Evolutionary conservation across 2,329 filamentous ascomycete species (phyloP).

Genomic region (Fusarium bulbicola): DNA sequence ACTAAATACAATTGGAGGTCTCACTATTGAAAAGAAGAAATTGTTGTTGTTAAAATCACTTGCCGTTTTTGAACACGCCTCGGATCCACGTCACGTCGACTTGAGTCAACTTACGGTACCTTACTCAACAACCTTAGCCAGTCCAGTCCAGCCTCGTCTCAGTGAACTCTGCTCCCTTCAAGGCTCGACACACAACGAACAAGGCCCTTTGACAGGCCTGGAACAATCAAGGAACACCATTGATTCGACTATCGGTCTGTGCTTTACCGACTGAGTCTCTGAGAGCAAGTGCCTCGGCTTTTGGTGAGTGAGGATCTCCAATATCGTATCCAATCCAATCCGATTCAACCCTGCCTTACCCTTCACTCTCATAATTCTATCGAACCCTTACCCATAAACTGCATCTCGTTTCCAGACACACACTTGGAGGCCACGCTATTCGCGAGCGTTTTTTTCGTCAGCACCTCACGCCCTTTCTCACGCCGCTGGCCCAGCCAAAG

Average conservation of each 20-base stretch:
- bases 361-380: slow-evolving; percentile 21
- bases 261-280: slow-evolving; percentile 3
- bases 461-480: slow-evolving; percentile 15
- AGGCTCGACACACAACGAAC: slow-evolving; percentile 6
- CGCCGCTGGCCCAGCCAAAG: slow-evolving; percentile 6
- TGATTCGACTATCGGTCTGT: slow-evolving; percentile 10
- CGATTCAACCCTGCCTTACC: slow-evolving; percentile 9
- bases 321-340: slow-evolving; percentile 22
- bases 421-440: slow-evolving; percentile 5
- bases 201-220: background rate
- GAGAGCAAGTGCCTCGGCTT: slow-evolving; percentile 32
- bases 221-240: background rate
- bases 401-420: slow-evolving; percentile 11
- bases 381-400: slow-evolving; percentile 15
- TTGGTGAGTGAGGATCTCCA: slow-evolving; percentile 28
- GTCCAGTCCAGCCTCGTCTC: slow-evolving; percentile 26
- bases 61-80: slow-evolving; percentile 22
- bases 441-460: background rate
- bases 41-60: background rate
- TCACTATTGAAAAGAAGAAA: background rate
- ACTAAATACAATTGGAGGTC: background rate
- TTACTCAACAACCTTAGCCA: slow-evolving; percentile 13
- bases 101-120: background rate
- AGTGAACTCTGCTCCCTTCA: slow-evolving; percentile 5
- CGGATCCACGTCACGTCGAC: slow-evolving; percentile 30